Evolutionary conservation across 164 flowering plant species (phyloP).

Genomic region (Echeveria elegans): DNA sequence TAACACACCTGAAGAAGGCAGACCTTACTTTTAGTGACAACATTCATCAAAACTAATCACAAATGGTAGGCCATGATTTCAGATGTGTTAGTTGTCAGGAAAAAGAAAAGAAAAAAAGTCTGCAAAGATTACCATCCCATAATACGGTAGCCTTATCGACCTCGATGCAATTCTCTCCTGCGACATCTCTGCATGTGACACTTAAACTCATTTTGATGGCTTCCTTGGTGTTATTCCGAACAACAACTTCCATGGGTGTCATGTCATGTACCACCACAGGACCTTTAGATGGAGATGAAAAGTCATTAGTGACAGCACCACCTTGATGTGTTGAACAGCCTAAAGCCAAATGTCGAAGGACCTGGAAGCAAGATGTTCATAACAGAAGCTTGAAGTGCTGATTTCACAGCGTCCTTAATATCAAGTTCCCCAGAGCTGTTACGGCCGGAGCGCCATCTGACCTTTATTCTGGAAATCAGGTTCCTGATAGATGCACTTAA

Average conservation of each 20-base stretch:
- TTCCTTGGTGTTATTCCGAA: conserved; percentile 89
- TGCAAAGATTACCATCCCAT: conserved; percentile 65
- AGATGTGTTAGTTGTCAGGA: too few relatives aligned
- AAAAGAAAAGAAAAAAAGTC: background rate
- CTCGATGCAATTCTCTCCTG: conserved; percentile 87
- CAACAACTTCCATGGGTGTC: conserved; percentile 91
- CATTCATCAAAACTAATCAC: background rate
- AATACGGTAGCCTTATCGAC: conserved; percentile 75
- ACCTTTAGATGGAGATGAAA: conserved; percentile 23
- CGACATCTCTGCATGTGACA: conserved; percentile 88
- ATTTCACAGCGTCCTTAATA: conserved; percentile 81
- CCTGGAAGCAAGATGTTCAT: conserved; percentile 93
- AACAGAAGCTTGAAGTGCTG: conserved; percentile 82
- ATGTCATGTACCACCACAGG: conserved; percentile 67
- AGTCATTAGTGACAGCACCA: conserved; percentile 6
- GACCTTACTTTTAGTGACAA: too few relatives aligned
- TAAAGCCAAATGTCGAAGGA: conserved; percentile 92
- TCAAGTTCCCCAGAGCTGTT: conserved; percentile 89
- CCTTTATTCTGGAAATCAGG: conserved; percentile 81
- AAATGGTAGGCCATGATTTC: background rate
- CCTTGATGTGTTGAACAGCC: conserved; percentile 21
- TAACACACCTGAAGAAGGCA: conserved; percentile 49
- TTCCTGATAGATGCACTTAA: conserved; percentile 76
- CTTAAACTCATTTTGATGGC: conserved; percentile 66
- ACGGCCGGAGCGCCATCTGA: conserved; percentile 92